These are phyloP conservation scores for Iberis pinnata DNA, from an alignment of 345 rosid species.

Conservation along the genomic window DNA sequence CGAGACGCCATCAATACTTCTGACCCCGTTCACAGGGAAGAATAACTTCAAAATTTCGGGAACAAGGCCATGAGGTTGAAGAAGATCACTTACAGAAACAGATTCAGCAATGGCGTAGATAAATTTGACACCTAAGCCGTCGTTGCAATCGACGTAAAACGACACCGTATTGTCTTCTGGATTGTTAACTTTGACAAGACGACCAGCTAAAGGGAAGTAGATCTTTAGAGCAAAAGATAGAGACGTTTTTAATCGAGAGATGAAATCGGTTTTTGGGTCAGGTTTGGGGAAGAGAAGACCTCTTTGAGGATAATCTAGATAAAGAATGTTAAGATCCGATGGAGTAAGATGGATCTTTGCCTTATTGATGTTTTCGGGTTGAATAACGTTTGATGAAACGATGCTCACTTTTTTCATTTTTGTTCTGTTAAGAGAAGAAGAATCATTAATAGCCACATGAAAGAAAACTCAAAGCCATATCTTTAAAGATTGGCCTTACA, in stretches of 20 bases:
- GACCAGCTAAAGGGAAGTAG: slow-evolving; percentile 18
- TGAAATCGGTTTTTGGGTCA: background rate
- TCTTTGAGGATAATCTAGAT: slow-evolving; percentile 21
- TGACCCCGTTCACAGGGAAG: slow-evolving; percentile 31
- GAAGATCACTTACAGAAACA: slow-evolving; percentile 26
- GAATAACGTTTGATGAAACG: slow-evolving; percentile 15
- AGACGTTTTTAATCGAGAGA: slow-evolving; percentile 10
- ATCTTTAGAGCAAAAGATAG: slow-evolving; percentile 15
- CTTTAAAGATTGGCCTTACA: too few relatives aligned
- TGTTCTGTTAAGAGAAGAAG: too few relatives aligned
- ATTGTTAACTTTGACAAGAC: slow-evolving; percentile 22
- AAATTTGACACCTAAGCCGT: slow-evolving; percentile 22
- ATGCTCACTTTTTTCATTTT: too few relatives aligned
- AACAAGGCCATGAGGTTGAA: slow-evolving; percentile 26
- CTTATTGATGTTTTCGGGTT: background rate
- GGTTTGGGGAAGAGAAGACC: slow-evolving; percentile 31
- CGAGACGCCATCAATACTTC: slow-evolving; percentile 13
- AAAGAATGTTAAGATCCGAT: slow-evolving; percentile 21
- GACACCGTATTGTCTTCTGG: slow-evolving; percentile 11
- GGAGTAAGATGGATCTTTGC: slow-evolving; percentile 27
- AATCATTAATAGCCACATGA: too few relatives aligned
- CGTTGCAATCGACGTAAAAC: slow-evolving; percentile 17
- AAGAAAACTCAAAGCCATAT: too few relatives aligned
- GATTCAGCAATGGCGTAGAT: slow-evolving; percentile 29
- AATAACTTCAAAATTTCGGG: slow-evolving; percentile 8